phyloP scores from a whole-genome alignment of 2,329 filamentous ascomycete species.

The Cladosporium sp. region DNA sequence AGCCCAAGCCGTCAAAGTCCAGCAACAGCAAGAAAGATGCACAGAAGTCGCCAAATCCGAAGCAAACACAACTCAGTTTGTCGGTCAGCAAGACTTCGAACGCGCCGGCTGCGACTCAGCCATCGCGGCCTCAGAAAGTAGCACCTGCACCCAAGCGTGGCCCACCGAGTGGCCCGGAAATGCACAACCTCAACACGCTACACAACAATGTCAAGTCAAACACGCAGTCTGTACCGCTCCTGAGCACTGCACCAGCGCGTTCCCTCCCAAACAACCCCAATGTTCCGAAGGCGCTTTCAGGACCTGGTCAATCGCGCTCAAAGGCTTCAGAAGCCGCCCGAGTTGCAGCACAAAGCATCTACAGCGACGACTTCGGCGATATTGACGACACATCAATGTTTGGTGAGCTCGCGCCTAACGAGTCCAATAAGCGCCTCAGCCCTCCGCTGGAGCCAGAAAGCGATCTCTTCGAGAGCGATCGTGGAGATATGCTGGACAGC shows the following conservation, averaged over 20 bases:
- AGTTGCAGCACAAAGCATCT: neutral
- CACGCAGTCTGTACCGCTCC: slow-evolving; percentile 18
- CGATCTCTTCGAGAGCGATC: neutral
- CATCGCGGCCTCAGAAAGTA: slow-evolving; percentile 2
- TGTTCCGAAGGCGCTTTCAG: neutral
- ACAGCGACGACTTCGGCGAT: slow-evolving; percentile 21
- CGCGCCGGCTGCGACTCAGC: neutral
- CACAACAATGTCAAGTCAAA: slow-evolving; percentile 23
- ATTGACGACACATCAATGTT: slow-evolving; percentile 15
- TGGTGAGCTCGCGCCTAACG: slow-evolving; percentile 1
- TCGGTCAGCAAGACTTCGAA: slow-evolving; percentile 18
- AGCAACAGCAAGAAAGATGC: slow-evolving; percentile 25
- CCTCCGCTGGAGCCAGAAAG: neutral
- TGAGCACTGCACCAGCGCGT: slow-evolving; percentile 1
- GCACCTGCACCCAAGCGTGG: neutral
- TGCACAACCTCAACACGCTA: slow-evolving; percentile 19
- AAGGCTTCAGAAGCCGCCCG: slow-evolving; percentile 13
- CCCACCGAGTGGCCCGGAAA: slow-evolving; percentile 9
- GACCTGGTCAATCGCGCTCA: neutral
- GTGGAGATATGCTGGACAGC: slow-evolving; percentile 22
- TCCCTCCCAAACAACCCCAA: neutral
- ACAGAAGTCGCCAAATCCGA: slow-evolving; percentile 18
- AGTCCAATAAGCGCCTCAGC: neutral
- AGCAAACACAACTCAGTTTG: slow-evolving; percentile 28
- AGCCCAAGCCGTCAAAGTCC: slow-evolving; percentile 47